A percentile compares a stretch with the other conserved stretches of the same genome.
phyloP scores from a whole-genome alignment of 345 rosid species.

The Arabidopsis suecica region DNA sequence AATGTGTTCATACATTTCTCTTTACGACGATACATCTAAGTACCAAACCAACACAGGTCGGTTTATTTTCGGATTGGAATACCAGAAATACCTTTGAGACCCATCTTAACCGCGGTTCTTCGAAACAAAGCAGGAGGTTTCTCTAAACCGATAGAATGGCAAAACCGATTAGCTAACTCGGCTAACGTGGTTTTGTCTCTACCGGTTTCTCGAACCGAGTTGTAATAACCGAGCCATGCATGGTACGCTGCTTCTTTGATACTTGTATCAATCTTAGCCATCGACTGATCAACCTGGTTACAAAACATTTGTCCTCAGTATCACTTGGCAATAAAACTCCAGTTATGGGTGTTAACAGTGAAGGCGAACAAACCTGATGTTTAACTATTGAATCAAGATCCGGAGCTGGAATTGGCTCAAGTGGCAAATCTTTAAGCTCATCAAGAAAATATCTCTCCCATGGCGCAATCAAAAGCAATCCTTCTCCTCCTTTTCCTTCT shows the following conservation, averaged over 20 bases:
- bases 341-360: neutral
- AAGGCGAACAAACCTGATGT: constrained; percentile 57
- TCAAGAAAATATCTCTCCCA: constrained; percentile 95
- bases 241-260: constrained; percentile 95
- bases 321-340: constrained; percentile 22
- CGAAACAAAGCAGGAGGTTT: constrained; percentile 78
- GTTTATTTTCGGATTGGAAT: constrained; percentile 61
- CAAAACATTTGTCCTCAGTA: constrained; percentile 9
- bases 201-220: constrained; percentile 82
- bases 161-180: constrained; percentile 78
- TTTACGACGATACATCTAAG: neutral
- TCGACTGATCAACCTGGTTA: constrained; percentile 67
- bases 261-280: constrained; percentile 75
- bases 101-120: constrained; percentile 93
- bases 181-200: constrained; percentile 87
- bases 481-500: constrained; percentile 82
- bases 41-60: neutral
- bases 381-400: constrained; percentile 60
- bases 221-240: constrained; percentile 96
- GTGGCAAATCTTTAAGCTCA: constrained; percentile 81
- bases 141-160: constrained; percentile 78
- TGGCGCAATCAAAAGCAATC: constrained; percentile 89
- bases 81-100: constrained; percentile 83
- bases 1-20: constrained; percentile 15
- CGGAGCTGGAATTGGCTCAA: constrained; percentile 65